Evolutionary conservation across 2,329 filamentous ascomycete genomes (phyloP), one percentile per base, ranked within the genome.

Genomic region (Pseudonectria buxi): DNA sequence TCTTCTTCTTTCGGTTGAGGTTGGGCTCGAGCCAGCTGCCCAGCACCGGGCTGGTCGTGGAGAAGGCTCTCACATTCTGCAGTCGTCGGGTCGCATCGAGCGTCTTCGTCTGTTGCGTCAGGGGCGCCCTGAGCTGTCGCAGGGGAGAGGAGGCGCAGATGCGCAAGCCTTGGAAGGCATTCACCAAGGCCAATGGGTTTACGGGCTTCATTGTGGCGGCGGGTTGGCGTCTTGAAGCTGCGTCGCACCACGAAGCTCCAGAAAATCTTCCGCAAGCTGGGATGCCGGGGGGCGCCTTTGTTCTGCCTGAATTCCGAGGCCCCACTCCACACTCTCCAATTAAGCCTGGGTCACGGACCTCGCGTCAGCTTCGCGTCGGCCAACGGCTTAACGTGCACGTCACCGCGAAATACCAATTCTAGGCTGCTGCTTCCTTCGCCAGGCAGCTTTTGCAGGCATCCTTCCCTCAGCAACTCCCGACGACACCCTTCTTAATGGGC

Each of bases 11-110:
- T 46, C 86, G 78, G 51, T 81, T 63, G 44, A 78, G 65, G 53
- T 78, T 83, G 24, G 90, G 90, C 39, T 85, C 76, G 31, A 96
- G 83, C 88, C 89, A 96, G 56, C 77, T 83, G 47, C 76, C 76
- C 58, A 71, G 45, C 56, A 65, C 55, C 46, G 67, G 45, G 54
- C 72, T 41, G 12, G 85, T 85, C 24, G 81, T 83, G 26, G 86
- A 86, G 65, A 95, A 94, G 43, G 75, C 65, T 57, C 83, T 76
- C 48, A 60, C 61, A 67, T 71, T 63, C 52, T 68, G 61, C 44
- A 66, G 55, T 51, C 57, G 54, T 50, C 45, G 51, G 40, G 55
- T 49, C 31, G 55, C 47, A 55, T 52, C 44, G 41, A 59, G 39
- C 40, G 46, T 35, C 36, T 46, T 47, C 32, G 49, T 43, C 40